Conservation (phyloP, 306 rosid species). For the Malus fusca region DNA sequence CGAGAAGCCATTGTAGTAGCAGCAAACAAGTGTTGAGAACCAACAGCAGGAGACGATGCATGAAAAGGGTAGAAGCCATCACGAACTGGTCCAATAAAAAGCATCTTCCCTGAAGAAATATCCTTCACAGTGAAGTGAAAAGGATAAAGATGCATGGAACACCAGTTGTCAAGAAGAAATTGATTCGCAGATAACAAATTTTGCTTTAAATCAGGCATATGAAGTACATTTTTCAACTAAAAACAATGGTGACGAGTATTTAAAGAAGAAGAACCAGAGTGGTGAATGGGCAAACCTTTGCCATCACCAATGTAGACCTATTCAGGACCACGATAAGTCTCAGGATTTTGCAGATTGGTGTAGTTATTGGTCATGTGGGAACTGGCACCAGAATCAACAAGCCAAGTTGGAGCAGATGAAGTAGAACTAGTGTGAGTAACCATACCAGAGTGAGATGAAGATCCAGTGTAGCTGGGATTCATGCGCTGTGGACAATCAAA, state of each 20-base stretch:
- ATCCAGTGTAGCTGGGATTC: not conserved
- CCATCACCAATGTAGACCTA: not conserved
- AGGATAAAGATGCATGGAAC: too few species aligned
- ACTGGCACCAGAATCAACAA: not conserved
- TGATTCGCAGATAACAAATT: not conserved
- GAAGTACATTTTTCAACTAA: not conserved
- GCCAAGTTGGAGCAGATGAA: not conserved
- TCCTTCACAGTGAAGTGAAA: too few species aligned
- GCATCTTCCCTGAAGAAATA: too few species aligned
- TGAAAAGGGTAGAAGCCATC: not conserved
- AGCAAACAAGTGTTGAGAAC: not conserved
- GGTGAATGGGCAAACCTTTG: not conserved
- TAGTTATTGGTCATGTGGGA: not conserved
- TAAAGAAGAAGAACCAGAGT: not conserved
- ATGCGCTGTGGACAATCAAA: not conserved
- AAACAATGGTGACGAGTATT: not conserved
- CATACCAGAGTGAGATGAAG: accelerated
- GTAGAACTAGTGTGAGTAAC: not conserved
- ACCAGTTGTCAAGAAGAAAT: not conserved
- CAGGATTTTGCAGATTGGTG: not conserved
- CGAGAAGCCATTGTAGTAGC: not conserved
- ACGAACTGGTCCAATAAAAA: too few species aligned
- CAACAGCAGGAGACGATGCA: accelerated
- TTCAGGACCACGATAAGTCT: not conserved
- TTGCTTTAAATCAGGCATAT: not conserved